Evolutionary conservation across 192 early-diverging fungal genomes (phyloP), one percentile per base, ranked within the genome.

Genomic region (Coemansia sp.): DNA sequence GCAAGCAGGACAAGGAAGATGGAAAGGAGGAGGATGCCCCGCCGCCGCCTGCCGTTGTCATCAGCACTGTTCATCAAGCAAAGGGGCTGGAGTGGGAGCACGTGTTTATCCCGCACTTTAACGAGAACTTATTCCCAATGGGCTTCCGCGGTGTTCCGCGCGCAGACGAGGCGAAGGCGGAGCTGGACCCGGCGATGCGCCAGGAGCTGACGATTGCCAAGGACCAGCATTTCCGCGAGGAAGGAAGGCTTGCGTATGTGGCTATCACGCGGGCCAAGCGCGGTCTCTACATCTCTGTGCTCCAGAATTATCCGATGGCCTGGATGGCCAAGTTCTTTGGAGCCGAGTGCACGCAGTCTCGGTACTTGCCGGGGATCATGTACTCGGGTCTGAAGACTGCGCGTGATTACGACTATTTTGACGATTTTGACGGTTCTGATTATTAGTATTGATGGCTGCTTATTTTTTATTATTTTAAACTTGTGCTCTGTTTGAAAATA

Each of bases 71-170:
- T 67, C 81, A 83, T 43, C 81, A 83, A 64, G 76, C 76, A 7
- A 83, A 83, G 64, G 76, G 72, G 0, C 65, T 83, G 42, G 76
- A 78, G 65, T 78, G 76, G 81, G 61, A 72, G 67, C 76, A 78
- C 40, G 76, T 78, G 7, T 83, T 78, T 66, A 19, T 83, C 9
- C 76, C 76, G 37, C 72, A 83, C n/a, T 83, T 83, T 32, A 78
- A 59, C 61, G 81, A 83, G 37, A 26, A 57, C 44, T n/a, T 83
- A 41, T 78, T 78, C 21, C 81, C 81, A 1, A 83, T 83, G 81
- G 61, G 65, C 1, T 82, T 71, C 67, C 74, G 72, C 43, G 70
- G 64, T 1, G 47, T 23, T 1, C 45, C 64, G 0, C 43, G 26
- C 2, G 76, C 69, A 0, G 72, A 78, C 40, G 11, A 8, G 44